Percentiles rank a stretch among this genome's conserved stretches.
These are phyloP conservation scores for Flaveria trinervia DNA, from an alignment of 129 eudicot genomes.

Conservation along the genomic window DNA sequence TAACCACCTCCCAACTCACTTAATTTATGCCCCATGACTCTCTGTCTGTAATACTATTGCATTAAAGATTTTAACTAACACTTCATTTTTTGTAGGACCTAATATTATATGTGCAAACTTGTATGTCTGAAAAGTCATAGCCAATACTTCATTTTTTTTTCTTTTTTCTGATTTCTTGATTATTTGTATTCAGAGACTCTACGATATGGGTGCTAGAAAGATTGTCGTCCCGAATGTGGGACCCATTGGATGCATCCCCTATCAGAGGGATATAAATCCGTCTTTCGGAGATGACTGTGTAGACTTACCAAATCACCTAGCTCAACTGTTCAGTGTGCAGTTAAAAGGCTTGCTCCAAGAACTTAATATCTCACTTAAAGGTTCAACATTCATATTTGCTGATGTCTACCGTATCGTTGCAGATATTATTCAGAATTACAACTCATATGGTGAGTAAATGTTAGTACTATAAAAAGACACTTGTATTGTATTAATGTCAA, in stretches of 20 bases:
- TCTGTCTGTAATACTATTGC: background rate
- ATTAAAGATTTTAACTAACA: background rate
- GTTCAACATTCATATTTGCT: conserved; percentile 70
- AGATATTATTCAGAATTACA: conserved; percentile 55
- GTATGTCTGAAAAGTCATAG: too few relatives aligned
- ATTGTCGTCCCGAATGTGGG: conserved; percentile 77
- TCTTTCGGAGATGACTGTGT: conserved; percentile 52
- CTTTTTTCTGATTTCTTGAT: background rate
- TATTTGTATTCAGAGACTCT: conserved; percentile 53
- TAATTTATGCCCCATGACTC: background rate
- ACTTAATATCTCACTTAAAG: conserved; percentile 51
- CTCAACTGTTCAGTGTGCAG: conserved; percentile 54
- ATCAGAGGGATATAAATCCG: conserved; percentile 61
- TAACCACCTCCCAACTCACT: background rate
- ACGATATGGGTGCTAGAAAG: conserved; percentile 77
- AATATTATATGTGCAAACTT: too few relatives aligned
- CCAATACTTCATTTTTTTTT: too few relatives aligned
- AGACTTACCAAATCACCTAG: conserved; percentile 63
- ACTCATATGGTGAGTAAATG: conserved; percentile 56
- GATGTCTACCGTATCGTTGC: conserved; percentile 56
- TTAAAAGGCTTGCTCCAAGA: conserved; percentile 56
- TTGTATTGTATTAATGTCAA: too few relatives aligned
- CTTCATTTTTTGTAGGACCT: background rate
- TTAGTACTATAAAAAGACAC: background rate
- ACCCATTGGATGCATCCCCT: conserved; percentile 94